Evolutionary conservation across 192 early-diverging fungal genomes (phyloP).

Genomic region (Allomyces arbusculus): DNA sequence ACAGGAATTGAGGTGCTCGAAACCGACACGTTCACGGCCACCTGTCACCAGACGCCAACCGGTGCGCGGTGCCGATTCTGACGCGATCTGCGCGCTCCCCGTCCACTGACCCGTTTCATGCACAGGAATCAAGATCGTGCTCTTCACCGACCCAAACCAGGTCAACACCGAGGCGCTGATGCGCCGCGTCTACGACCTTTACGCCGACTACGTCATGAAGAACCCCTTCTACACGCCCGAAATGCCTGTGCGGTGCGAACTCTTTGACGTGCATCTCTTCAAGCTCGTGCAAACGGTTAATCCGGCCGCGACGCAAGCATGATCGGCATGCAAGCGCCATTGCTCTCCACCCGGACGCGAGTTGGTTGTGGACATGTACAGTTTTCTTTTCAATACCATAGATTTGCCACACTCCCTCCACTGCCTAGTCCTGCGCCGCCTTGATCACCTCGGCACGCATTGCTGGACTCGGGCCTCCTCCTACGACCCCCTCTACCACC

Average conservation of each 20-base stretch:
- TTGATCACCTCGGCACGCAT: too few relatives aligned
- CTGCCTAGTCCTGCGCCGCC: too few relatives aligned
- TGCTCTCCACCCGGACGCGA: too few relatives aligned
- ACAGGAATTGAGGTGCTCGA: slow-evolving; percentile 83
- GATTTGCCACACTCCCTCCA: too few relatives aligned
- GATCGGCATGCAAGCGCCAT: too few relatives aligned
- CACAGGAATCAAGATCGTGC: slow-evolving; percentile 82
- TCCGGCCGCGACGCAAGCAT: too few relatives aligned
- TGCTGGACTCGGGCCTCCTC: too few relatives aligned
- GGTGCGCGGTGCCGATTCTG: slow-evolving; percentile 20
- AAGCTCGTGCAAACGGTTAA: slow-evolving; percentile 36
- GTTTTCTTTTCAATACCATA: too few relatives aligned
- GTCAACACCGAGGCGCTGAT: slow-evolving; percentile 39
- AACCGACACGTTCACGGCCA: slow-evolving; percentile 69
- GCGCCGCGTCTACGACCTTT: slow-evolving; percentile 59
- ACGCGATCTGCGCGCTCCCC: neutral
- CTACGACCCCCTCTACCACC: too few relatives aligned
- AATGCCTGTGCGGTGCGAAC: slow-evolving; percentile 92
- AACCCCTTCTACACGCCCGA: slow-evolving; percentile 97
- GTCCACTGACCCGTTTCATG: too few relatives aligned
- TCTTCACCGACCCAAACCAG: slow-evolving; percentile 65
- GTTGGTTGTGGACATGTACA: too few relatives aligned
- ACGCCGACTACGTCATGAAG: slow-evolving; percentile 94
- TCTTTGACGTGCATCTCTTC: slow-evolving; percentile 67
- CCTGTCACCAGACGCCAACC: slow-evolving; percentile 84